These are phyloP conservation scores for Dinochytrium kinnereticum DNA, from an alignment of 371 early-diverging fungal species.

Conservation along the genomic window DNA sequence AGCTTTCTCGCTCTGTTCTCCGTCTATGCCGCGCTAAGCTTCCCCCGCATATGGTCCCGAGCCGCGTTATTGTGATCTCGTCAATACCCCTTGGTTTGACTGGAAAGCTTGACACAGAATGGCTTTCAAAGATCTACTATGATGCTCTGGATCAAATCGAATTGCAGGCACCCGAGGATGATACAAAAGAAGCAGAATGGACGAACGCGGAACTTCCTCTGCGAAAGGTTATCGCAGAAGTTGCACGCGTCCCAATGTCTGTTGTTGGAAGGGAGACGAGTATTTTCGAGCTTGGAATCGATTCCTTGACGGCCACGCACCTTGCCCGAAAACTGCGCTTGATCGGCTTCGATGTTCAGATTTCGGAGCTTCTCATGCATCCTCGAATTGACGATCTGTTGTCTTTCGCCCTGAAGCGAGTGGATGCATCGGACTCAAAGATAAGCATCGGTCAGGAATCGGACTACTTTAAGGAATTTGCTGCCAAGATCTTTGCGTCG, in stretches of 20 bases:
- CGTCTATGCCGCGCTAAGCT: background rate
- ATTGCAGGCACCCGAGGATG: too few species aligned
- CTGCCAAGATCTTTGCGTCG: background rate
- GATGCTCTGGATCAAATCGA: too few species aligned
- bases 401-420: background rate
- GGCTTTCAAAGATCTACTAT: background rate
- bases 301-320: constrained; percentile 6
- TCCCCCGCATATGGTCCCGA: background rate
- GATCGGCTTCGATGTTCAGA: background rate
- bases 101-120: background rate
- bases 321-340: background rate
- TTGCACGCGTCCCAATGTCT: background rate
- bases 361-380: background rate
- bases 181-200: background rate
- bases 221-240: background rate
- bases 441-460: background rate
- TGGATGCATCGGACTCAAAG: background rate
- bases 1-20: background rate
- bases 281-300: background rate
- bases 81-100: background rate
- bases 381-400: background rate
- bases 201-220: background rate
- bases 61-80: background rate
- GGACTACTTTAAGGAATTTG: background rate
- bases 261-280: background rate